Evolutionary conservation across 768 basidiomycete species (phyloP), one percentile per base, ranked within the genome.

Genomic region (Phylloporus sp.): DNA sequence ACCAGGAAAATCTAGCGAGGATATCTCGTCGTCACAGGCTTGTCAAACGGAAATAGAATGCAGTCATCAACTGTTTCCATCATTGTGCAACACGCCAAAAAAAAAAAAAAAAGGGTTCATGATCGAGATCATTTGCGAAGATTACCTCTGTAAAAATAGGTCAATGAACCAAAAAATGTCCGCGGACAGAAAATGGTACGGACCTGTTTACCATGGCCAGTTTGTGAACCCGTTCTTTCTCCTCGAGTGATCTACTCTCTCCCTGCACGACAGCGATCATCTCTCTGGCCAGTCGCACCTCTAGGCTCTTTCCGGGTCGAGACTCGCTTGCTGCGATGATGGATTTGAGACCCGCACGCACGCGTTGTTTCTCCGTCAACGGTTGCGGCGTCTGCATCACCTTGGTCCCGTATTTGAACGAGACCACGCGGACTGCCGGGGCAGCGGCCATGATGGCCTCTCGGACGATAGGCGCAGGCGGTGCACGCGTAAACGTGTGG

Each of bases 381-480:
- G 91, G 82, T 12, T 81, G 71, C 0, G 94, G 93, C 35, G 76
- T 80, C 39, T 75, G 68, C n/a, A 84, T 66, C n/a, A 72, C 76
- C 70, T 93, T 93, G 16, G 83, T 80, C 3, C 81, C 81, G 42
- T 75, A 75, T 47, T 80, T 80, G n/a, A n/a, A 77, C 26, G 77
- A 80, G 53, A 81, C 63, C 43, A 73, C 74, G 23, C 82, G 77
- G 24, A 95, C 82, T 1, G 84, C 80, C 1, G 95, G 95, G 4
- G 89, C 77, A 2, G 82, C 84, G 3, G 76, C 63, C 22, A 78
- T 62, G 46, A 97, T 71, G 0, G 93, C 94, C 61, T 84, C 69
- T n/a, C n/a, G n/a, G n/a, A n/a, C n/a, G n/a, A 95, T 80, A 16
- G 89, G 89, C 28, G 92, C 73, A 0, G 93, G 88, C 16, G 85